These are phyloP conservation scores for Meyerozyma smithsonii DNA, from an alignment of 1,139 yeast genomes.

Conservation along the genomic window DNA sequence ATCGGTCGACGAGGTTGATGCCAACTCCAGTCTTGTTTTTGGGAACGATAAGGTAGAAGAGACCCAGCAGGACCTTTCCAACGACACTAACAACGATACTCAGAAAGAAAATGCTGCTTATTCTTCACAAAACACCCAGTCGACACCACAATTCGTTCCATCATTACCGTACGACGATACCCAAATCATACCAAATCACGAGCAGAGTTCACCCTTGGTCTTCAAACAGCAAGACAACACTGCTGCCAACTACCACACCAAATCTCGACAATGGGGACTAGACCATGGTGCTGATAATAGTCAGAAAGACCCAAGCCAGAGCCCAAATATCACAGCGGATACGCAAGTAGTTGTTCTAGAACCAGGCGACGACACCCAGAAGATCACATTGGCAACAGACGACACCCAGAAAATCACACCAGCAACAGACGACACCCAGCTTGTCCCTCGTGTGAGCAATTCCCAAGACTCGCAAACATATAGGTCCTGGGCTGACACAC, in stretches of 20 bases:
- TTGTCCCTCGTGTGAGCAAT: too few species aligned
- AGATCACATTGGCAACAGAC: not conserved
- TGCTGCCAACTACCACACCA: too few species aligned
- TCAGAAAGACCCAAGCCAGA: not conserved
- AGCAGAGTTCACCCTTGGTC: not conserved
- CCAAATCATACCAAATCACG: not conserved
- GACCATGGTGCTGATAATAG: not conserved
- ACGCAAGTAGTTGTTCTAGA: not conserved
- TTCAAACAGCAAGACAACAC: not conserved
- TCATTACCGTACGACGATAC: not conserved
- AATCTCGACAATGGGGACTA: not conserved
- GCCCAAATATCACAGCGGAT: not conserved
- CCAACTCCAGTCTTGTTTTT: constrained; percentile 20
- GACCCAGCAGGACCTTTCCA: not conserved
- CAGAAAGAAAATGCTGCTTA: not conserved
- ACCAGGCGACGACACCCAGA: not conserved
- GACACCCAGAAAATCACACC: not conserved
- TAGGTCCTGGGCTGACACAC: too few species aligned
- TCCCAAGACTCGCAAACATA: too few species aligned
- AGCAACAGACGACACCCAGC: too few species aligned
- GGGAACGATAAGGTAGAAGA: constrained; percentile 14
- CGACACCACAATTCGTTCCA: not conserved
- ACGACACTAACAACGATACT: not conserved
- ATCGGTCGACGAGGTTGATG: constrained; percentile 7
- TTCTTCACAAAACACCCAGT: not conserved